Conservation (phyloP, 345 rosid genomes). For the Aquilaria sinensis region DNA sequence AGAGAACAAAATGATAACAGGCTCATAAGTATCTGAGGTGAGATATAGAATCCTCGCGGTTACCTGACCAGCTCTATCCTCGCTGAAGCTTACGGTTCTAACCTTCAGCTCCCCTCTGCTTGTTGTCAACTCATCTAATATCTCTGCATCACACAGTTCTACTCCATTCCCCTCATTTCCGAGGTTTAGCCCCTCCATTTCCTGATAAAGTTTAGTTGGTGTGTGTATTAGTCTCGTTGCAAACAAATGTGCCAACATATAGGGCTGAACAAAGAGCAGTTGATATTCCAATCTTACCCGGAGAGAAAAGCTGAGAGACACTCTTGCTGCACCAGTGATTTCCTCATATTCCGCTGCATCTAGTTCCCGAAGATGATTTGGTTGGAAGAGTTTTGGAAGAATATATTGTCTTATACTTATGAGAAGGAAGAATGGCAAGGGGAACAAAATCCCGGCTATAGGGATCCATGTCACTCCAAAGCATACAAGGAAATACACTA, state of each 20-base stretch:
- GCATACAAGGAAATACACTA: constrained; percentile 56
- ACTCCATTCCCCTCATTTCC: constrained; percentile 26
- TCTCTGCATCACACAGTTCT: constrained; percentile 52
- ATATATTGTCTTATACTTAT: constrained; percentile 60
- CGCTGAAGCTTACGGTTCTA: constrained; percentile 45
- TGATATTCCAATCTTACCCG: constrained; percentile 14
- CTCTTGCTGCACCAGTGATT: constrained; percentile 38
- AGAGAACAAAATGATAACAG: no score
- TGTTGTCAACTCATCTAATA: constrained; percentile 71
- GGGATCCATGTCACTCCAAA: constrained; percentile 87
- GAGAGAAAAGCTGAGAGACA: constrained; percentile 26
- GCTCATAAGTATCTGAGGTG: no score
- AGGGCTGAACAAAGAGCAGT: not conserved
- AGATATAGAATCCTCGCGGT: not conserved
- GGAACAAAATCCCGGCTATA: constrained; percentile 77
- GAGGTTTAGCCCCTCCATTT: constrained; percentile 15
- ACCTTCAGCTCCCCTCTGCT: constrained; percentile 73
- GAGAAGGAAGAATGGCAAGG: constrained; percentile 76
- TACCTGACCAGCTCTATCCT: constrained; percentile 34
- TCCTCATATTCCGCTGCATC: constrained; percentile 91
- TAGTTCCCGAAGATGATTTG: constrained; percentile 43
- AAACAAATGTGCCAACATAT: not conserved
- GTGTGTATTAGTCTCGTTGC: no score
- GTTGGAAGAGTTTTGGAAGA: constrained; percentile 55
- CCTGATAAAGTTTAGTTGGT: constrained; percentile 22